Base-by-base conservation (phyloP, 1,284 basidiomycete species). In the Ustanciosporium gigantosporum region DNA sequence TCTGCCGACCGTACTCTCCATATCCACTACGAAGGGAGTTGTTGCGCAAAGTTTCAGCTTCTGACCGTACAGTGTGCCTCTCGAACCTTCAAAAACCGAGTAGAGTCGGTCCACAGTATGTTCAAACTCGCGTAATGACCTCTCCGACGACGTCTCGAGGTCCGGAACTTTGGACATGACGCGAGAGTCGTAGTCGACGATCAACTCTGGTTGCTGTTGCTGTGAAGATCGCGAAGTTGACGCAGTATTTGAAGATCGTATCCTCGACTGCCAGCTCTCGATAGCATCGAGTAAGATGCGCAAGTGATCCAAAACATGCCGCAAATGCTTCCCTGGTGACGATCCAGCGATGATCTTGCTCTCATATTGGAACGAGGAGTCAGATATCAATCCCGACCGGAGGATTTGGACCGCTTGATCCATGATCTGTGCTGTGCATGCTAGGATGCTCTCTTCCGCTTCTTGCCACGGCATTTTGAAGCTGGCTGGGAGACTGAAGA, bases 241-340 rank as follows among this genome's bases (percentile, higher is more conserved):
- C 7, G 16, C 38, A 36, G 9, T 16, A 25, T 7, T 14, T 9
- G 36, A 3, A 19, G 23, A 23, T 5, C 9, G 22, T n/a, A n/a
- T n/a, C 2, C 19, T 16, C 3, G 40, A 11, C 22, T 59, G 43
- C 59, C 59, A 62, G n/a, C 44, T 27, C 22, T 51, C 39, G 32
- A 70, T 42, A 7, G 58, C 44, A n/a, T 70, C 68, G 8, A 61
- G 32, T 11, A 72, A 44, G 41, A 72, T 66, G 3, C 69, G 47
- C 21, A 65, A 50, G 25, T 72, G 69, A 29, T 72, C 69, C 25
- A 68, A 53, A 11, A 70, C 68, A 22, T 73, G 70, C 31, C 70
- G 48, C 16, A 73, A 47, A 39, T 73, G 70, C 44, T 68, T 69
- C 29, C 70, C 70, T 15, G 68, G 51, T 11, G 70, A 48, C 2